phyloP scores from a whole-genome alignment of 148 eudicot species.

The Cornus florida region DNA sequence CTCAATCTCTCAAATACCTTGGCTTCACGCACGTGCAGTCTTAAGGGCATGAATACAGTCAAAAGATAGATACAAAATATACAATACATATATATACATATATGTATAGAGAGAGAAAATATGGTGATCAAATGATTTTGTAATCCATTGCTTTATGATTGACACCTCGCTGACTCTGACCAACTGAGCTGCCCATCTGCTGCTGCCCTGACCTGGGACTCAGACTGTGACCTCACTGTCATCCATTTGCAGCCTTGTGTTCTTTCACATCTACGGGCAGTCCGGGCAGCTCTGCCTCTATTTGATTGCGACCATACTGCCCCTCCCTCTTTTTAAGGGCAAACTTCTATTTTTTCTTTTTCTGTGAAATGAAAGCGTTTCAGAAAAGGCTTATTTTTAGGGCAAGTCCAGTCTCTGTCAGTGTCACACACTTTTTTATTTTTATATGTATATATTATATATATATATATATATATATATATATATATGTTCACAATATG shows the following conservation, averaged over 20 bases:
- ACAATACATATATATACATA: too few relatives aligned
- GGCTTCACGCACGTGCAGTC: too few relatives aligned
- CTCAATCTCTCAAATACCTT: background rate
- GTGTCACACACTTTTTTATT: background rate
- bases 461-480: too few relatives aligned
- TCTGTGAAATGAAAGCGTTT: too few relatives aligned
- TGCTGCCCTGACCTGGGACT: background rate
- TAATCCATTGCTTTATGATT: constrained; percentile 79
- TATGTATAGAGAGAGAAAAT: background rate
- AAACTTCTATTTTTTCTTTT: constrained; percentile 51
- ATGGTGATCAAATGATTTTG: constrained; percentile 63
- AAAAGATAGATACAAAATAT: background rate
- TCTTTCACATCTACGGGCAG: background rate
- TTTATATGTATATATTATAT: too few relatives aligned
- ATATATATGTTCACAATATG: too few relatives aligned
- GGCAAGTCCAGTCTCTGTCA: background rate
- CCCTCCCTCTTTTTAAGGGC: constrained; percentile 21
- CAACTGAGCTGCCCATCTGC: background rate
- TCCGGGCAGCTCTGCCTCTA: constrained; percentile 3
- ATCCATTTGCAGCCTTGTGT: constrained; percentile 25
- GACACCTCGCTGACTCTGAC: constrained; percentile 52
- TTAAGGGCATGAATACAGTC: too few relatives aligned
- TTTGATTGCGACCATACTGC: constrained; percentile 44
- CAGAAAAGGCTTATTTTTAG: background rate
- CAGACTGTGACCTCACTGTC: constrained; percentile 4